Conservation (phyloP, 257 asterid species). For the Plantago elongata region DNA sequence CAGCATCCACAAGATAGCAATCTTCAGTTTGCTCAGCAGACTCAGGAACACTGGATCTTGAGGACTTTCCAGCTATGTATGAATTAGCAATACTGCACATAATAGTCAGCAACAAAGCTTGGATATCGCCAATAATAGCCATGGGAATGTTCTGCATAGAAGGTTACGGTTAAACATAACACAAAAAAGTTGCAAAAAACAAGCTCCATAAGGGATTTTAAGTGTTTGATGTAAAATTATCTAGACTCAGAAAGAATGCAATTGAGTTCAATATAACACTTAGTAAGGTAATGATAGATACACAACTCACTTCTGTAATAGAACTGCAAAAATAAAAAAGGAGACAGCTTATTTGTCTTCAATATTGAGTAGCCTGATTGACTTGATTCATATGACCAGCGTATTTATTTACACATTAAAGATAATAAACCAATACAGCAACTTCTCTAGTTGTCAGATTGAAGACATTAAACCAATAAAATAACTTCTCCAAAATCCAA, state of each 20-base stretch:
- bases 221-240: too few species aligned
- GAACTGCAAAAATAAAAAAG: neutral
- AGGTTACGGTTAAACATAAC: neutral
- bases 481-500: too few species aligned
- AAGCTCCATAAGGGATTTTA: too few species aligned
- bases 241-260: too few species aligned
- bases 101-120: conserved; percentile 57
- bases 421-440: too few species aligned
- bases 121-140: conserved; percentile 65
- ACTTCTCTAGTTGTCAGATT: too few species aligned
- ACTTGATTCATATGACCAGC: neutral
- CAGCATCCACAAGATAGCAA: conserved; percentile 75
- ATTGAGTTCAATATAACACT: too few species aligned
- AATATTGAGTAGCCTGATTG: conserved; percentile 5
- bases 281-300: too few species aligned
- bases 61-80: conserved; percentile 56
- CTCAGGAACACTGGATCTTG: conserved; percentile 47
- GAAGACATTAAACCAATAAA: too few species aligned
- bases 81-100: conserved; percentile 78
- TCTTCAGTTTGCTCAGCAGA: conserved; percentile 53
- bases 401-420: neutral
- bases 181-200: too few species aligned
- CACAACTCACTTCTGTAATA: too few species aligned
- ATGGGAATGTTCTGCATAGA: conserved; percentile 54
- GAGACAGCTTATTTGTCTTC: neutral